Evolutionary conservation across 768 basidiomycete species (phyloP), one percentile per base, ranked within the genome.

Genomic region (Suillus luteus): DNA sequence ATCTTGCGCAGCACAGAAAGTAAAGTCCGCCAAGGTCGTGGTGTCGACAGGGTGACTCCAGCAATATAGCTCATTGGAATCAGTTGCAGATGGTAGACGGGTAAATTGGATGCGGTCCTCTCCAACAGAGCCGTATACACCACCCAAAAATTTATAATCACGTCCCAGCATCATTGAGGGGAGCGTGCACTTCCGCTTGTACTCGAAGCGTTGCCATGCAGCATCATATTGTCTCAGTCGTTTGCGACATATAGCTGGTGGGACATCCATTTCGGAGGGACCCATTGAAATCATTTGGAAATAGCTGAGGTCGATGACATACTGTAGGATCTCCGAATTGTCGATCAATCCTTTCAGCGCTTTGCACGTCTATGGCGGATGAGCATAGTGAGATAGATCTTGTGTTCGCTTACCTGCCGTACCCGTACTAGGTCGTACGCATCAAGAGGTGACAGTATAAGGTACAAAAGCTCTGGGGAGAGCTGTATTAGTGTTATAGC

Each of bases 1-100:
- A 70, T 86, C 83, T 71, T 85, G 83, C 5, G 79, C 75, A 12
- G 83, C 83, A 72, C 84, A 84, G 80, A 86, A 85, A 1, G 85
- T 84, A 59, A 86, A 85, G 65, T 87, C 85, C 31, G 84, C 77
- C 62, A 84, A 79, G 51, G 74, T 77, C 24, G 81, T 59, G 41
- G 80, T 78, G 14, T 70, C 72, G 73, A 83, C 81, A 31, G 71
- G 55, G 64, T 84, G 81, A 1, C 78, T 80, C 83, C 83, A 84
- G 41, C 10, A 52, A 52, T 52, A 17, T 19, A 33, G 10, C 33
- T 33, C 51, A 6, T 33, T 11, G 5, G 10, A 52, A 19, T 52
- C 51, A 19, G 31, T 5, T 5, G 17, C 31, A 10, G 51, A 52
- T 31, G 52, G 65, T 9, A 65, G 46, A 22, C 44, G 43, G 38